phyloP scores from a whole-genome alignment of 2,329 filamentous ascomycete genomes.

The Pseudovirgaria hyperparasitica region DNA sequence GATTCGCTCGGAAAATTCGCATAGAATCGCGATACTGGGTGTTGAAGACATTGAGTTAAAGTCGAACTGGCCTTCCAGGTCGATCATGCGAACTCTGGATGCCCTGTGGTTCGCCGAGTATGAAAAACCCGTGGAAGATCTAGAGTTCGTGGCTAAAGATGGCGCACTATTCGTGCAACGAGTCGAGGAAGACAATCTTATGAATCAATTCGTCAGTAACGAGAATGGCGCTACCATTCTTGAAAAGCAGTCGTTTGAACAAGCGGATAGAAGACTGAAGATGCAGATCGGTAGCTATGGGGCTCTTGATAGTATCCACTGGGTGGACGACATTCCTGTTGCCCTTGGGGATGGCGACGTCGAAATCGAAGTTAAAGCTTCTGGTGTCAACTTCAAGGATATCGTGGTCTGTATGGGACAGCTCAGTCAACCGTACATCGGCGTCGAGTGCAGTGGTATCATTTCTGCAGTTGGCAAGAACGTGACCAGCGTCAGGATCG shows the following conservation, averaged over 20 bases:
- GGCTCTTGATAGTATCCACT: conserved; percentile 9
- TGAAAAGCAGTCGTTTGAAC: conserved; percentile 8
- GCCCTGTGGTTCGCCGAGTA: no score
- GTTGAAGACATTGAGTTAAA: conserved; percentile 6
- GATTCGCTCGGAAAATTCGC: conserved; percentile 9
- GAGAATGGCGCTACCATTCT: conserved; percentile 10
- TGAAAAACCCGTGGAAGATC: no score
- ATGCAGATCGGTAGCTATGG: conserved; percentile 8
- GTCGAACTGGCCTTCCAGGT: conserved; percentile 4
- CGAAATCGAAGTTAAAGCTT: conserved; percentile 5
- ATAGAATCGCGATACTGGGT: conserved; percentile 9
- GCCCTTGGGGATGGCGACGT: conserved; percentile 3
- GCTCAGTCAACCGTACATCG: conserved; percentile 12
- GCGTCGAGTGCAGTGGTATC: conserved; percentile 5
- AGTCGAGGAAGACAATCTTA: conserved; percentile 9
- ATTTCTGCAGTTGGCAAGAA: neutral
- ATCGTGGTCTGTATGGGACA: conserved; percentile 7
- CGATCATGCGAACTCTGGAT: no score
- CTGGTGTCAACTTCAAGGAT: conserved; percentile 7
- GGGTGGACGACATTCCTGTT: conserved; percentile 8
- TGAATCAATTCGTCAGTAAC: conserved; percentile 14
- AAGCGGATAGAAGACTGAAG: conserved; percentile 7
- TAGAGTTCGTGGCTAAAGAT: no score
- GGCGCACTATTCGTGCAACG: conserved; percentile 4
- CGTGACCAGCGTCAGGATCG: conserved; percentile 1